Evolutionary conservation across 1,139 yeast species (phyloP), one percentile per base, ranked within the genome.

Genomic region (Taphrina betulina): DNA sequence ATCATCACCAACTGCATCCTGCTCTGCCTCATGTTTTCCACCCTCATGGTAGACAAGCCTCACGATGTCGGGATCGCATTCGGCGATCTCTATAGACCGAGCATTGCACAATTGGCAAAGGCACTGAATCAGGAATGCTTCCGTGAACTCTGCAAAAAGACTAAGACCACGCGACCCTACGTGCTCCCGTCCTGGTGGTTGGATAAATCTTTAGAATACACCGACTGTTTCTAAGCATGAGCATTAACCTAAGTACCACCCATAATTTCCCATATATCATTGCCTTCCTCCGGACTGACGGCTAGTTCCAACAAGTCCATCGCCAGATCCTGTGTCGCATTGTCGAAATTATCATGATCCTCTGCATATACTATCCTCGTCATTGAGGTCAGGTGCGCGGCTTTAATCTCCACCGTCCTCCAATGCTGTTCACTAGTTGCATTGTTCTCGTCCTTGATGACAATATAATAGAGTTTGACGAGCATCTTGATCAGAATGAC

Each of bases 241-340:
- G n/a, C 8, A 8, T 14, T 14, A 34, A 34, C 7, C 37, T 8
- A 34, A 8, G 17, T 43, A 26, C 38, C 45, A 12, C 48, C 48
- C 48, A 43, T 43, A 22, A 43, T 37, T 33, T 43, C 59, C 36
- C 44, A 56, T 12, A 57, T 53, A 16, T 44, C 54, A 41, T 57
- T 54, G n/a, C 59, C 59, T 33, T 57, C 59, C 24, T 57, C 59
- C n/a, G 58, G 53, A 38, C 59, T 56, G 34, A 57, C 53, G 16
- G 53, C 40, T 38, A 53, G 26, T 44, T 57, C 59, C 44, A 57
- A 36, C 45, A 57, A 29, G n/a, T 57, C 59, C 46, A 50, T 51
- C 14, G 59, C 59, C 43, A 57, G 33, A 37, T 57, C 54, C 35
- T 40, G 35, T 45, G 37, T 50, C 17, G 14, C 41, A n/a, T 28